Conservation (phyloP, 2,329 filamentous ascomycete species). For the Aspergillus spinulosporus region DNA sequence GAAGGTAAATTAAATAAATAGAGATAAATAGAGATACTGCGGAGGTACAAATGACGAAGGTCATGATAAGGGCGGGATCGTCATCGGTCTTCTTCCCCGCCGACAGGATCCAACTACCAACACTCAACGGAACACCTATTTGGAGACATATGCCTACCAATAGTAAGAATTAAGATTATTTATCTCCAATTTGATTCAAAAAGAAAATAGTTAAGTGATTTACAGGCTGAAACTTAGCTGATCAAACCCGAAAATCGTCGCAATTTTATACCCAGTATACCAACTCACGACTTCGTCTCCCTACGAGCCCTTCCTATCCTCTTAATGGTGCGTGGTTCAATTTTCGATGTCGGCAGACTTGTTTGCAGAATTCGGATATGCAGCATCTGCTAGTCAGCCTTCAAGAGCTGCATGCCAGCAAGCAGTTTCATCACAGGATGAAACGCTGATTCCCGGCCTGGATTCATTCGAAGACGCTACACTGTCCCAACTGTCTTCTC, state of each 20-base stretch:
- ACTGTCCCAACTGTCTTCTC: constrained; percentile 15
- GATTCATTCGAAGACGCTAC: constrained; percentile 25
- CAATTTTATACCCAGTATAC: not conserved
- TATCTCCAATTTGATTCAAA: too few species aligned
- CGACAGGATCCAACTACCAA: not conserved
- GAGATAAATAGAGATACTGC: not conserved
- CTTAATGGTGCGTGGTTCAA: constrained; percentile 1
- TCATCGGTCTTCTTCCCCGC: constrained; percentile 1
- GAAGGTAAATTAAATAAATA: not conserved
- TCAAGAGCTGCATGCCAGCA: constrained; percentile 16
- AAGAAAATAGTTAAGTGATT: too few species aligned
- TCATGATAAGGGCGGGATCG: not conserved
- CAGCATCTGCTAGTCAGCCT: constrained; percentile 22
- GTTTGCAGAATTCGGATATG: constrained; percentile 51
- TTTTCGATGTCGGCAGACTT: constrained; percentile 55
- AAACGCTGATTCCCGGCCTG: constrained; percentile 27
- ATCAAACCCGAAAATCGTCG: not conserved
- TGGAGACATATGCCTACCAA: not conserved
- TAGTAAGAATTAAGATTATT: not conserved
- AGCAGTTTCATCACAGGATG: constrained; percentile 15
- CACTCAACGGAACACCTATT: not conserved
- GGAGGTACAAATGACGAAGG: not conserved
- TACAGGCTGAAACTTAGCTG: not conserved
- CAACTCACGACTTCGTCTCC: not conserved
- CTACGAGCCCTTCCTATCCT: not conserved